Base-by-base conservation (phyloP, 768 basidiomycete genomes). In the Leccinellum albellum region DNA sequence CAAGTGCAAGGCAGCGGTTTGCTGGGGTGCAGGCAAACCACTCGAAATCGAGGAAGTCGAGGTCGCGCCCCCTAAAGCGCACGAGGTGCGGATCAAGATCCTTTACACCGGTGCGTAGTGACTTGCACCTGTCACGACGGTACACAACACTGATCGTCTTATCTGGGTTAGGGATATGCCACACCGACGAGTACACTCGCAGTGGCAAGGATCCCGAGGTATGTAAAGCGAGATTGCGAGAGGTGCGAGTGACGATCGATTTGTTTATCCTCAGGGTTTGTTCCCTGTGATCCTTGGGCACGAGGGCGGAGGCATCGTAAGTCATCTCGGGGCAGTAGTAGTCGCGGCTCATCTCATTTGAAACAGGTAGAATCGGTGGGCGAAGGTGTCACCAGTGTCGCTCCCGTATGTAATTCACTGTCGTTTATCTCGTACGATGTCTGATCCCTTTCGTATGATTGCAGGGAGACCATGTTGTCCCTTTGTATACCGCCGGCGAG, bases 101-200 rank as follows among this genome's bases (percentile, higher is more conserved):
- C 80, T 96, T 24, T 83, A 93, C 78, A 97, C 94, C 48, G 97
- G 95, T 83, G 66, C 61, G 79, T 69, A 40, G 32, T 31, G 15
- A 50, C 15, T 32, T 50, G 46, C 46, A 53, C 12, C 32, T 50
- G 23, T 49, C n/a, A n/a, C n/a, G 55, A 40, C 48, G 37, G 51
- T 64, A 54, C 53, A 51, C 42, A 31, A 45, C 13, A 32, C 5
- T 21, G 21, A 33, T 52, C 60, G 26, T 50, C 44, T 37, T 48
- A 51, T 45, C 28, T 46, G 40, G 26, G 28, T 37, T 57, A 90
- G 89, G 89, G 59, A 89, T 99, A 70, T 99, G 97, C 76, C 95
- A 98, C 74, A 98, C 96, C 67, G 95, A 98, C 68, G 94, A 95
- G 70, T 98, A 95, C 78, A 95, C 94, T 59, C 87, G 94, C 70